A percentile compares a stretch with the other conserved stretches of the same genome.
Conservation (phyloP, 2,329 filamentous ascomycete genomes). For the Aspergillus aculeatinus region DNA sequence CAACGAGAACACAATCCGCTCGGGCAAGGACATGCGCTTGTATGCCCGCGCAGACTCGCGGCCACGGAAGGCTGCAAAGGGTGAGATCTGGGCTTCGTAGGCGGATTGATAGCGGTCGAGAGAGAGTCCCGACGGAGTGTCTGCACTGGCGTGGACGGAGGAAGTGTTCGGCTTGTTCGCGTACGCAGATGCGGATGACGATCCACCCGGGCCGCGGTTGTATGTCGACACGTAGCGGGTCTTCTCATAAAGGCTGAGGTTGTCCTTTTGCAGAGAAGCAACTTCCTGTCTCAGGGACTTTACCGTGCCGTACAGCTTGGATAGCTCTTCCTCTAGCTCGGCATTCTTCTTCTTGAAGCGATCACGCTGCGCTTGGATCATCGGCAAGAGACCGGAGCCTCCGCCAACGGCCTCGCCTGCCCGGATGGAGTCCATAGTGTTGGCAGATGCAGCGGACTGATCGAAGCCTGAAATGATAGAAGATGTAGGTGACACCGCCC, state of each 20-base stretch:
- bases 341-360: conserved; percentile 95
- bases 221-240: conserved; percentile 95
- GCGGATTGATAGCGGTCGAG: conserved; percentile 85
- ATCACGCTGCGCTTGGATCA: conserved; percentile 97
- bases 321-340: conserved; percentile 86
- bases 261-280: conserved; percentile 90
- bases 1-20: conserved; percentile 84
- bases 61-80: conserved; percentile 93
- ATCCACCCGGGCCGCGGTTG: conserved; percentile 66
- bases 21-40: conserved; percentile 87
- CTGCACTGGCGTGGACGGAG: conserved; percentile 61
- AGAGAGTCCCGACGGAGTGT: conserved; percentile 62
- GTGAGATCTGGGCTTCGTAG: conserved; percentile 93
- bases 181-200: conserved; percentile 61
- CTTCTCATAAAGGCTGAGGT: conserved; percentile 94
- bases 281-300: conserved; percentile 88
- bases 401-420: conserved; percentile 69
- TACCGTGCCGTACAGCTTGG: conserved; percentile 76
- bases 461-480: conserved; percentile 99
- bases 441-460: conserved; percentile 55
- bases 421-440: conserved; percentile 58
- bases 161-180: conserved; percentile 73
- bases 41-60: conserved; percentile 88
- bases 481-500: conserved; percentile 81
- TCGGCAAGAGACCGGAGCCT: conserved; percentile 86